Evolutionary conservation across 306 rosid genomes (phyloP).

Genomic region (Abrus pulchellus): DNA sequence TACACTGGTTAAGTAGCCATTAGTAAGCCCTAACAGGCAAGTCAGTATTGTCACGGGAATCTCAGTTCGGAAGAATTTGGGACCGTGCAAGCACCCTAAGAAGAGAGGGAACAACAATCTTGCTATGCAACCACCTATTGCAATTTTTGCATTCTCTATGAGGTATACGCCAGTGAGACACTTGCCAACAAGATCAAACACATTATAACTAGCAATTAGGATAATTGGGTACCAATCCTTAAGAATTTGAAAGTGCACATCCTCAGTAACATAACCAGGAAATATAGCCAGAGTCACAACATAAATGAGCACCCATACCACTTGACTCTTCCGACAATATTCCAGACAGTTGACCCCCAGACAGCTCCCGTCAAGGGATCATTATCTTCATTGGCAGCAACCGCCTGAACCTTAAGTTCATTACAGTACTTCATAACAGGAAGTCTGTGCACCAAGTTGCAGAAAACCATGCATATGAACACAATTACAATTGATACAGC

Average conservation of each 20-base stretch:
- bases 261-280: conserved; percentile 94
- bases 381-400: conserved; percentile 60
- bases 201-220: conserved; percentile 75
- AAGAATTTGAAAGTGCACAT: conserved; percentile 81
- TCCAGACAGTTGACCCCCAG: conserved; percentile 74
- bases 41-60: conserved; percentile 77
- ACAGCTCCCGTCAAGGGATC: conserved; percentile 63
- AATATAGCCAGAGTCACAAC: conserved; percentile 84
- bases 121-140: conserved; percentile 64
- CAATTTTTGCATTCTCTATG: conserved; percentile 68
- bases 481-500: conserved; percentile 69
- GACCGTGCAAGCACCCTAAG: conserved; percentile 84
- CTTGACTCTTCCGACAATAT: conserved; percentile 68
- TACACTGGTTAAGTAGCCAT: conserved; percentile 89
- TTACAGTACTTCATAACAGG: conserved; percentile 82
- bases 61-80: conserved; percentile 79
- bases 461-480: conserved; percentile 69
- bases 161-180: conserved; percentile 72
- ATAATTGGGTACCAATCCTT: conserved; percentile 88
- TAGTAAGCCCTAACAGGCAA: conserved; percentile 84
- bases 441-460: conserved; percentile 76
- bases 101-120: conserved; percentile 89
- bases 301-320: conserved; percentile 86
- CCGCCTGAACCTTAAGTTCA: conserved; percentile 70
- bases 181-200: conserved; percentile 93